Evolutionary conservation across 2,329 filamentous ascomycete genomes (phyloP).

Genomic region (Monosporascus sp.): DNA sequence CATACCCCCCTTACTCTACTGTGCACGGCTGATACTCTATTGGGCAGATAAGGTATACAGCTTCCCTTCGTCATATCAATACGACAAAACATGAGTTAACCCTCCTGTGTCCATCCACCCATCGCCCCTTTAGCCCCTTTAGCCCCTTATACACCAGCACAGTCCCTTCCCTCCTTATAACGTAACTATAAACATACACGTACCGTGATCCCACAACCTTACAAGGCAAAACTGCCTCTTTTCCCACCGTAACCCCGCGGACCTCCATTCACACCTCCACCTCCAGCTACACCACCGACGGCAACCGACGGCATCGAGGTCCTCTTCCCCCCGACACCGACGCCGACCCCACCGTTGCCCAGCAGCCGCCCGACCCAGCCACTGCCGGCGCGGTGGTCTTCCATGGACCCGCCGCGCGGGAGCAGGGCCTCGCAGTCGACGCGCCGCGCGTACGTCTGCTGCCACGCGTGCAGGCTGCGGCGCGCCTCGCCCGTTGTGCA

Average conservation of each 20-base stretch:
- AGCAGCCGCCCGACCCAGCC: constrained; percentile 24
- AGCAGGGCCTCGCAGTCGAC: constrained; percentile 33
- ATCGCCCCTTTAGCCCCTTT: too few relatives aligned
- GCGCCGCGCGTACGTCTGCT: constrained; percentile 41
- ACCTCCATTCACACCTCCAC: not conserved
- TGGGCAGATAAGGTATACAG: too few relatives aligned
- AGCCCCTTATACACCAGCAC: too few relatives aligned
- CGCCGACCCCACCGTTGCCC: constrained; percentile 6
- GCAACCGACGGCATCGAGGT: not conserved
- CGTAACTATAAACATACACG: too few relatives aligned
- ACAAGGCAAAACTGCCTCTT: constrained; percentile 1
- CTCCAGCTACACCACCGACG: constrained; percentile 3
- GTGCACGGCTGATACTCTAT: too few relatives aligned
- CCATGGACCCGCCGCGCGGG: constrained; percentile 27
- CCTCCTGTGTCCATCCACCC: too few relatives aligned
- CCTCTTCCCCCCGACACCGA: not conserved
- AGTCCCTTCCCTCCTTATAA: too few relatives aligned
- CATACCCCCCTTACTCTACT: too few relatives aligned
- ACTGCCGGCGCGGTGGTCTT: constrained; percentile 10
- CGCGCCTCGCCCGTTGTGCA: constrained; percentile 44
- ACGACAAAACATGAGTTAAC: too few relatives aligned
- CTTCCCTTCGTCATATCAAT: too few relatives aligned
- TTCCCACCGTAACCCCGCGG: constrained; percentile 1
- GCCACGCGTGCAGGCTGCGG: constrained; percentile 43
- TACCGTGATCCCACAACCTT: not conserved